Percentiles rank a stretch among this genome's conserved stretches.
phyloP scores from a whole-genome alignment of 441 rosid genomes.

The Theobroma grandiflorum region DNA sequence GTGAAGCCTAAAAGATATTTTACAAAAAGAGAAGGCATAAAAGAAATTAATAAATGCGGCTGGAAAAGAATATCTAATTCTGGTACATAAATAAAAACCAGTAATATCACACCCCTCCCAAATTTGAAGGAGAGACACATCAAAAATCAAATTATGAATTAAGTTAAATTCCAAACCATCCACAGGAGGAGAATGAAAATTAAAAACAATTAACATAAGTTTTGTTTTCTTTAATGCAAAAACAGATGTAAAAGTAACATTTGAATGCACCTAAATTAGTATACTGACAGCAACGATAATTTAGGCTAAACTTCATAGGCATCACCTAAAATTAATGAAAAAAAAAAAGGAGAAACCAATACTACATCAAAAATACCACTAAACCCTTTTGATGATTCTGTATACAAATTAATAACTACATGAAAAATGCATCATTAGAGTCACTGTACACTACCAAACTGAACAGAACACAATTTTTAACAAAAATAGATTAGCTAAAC shows the following conservation, averaged over 20 bases:
- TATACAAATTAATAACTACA: background rate
- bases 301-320: background rate
- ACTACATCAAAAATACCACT: background rate
- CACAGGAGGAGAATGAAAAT: background rate
- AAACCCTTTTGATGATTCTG: background rate
- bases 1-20: slow-evolving; percentile 77
- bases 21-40: background rate
- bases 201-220: background rate
- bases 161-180: background rate
- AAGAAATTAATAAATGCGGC: slow-evolving; percentile 11
- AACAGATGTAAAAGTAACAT: too few relatives aligned
- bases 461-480: background rate
- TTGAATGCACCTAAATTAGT: background rate
- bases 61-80: slow-evolving; percentile 2
- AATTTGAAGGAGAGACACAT: background rate
- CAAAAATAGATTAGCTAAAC: background rate
- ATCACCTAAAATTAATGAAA: background rate
- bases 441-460: background rate
- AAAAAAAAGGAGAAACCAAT: background rate
- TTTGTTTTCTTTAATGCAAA: background rate
- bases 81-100: background rate
- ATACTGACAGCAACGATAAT: too few relatives aligned
- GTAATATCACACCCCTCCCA: background rate
- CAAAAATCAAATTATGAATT: background rate
- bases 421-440: background rate